A percentile compares a stretch with the other conserved stretches of the same genome.
Evolutionary conservation across 2,329 filamentous ascomycete genomes (phyloP).

Genomic region (Zasmidium citrigriseum): DNA sequence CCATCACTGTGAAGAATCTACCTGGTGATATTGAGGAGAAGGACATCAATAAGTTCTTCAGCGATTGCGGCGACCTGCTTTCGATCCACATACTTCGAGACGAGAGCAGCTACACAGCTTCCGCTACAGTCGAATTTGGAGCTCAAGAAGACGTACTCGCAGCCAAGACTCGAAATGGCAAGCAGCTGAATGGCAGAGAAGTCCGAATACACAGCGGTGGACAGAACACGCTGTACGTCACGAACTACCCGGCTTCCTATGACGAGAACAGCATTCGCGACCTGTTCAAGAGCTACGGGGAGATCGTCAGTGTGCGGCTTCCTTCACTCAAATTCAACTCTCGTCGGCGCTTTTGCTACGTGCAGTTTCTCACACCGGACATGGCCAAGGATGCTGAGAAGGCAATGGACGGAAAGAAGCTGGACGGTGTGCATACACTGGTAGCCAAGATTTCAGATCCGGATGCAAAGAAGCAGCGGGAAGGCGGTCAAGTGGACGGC

Average conservation of each 20-base stretch:
- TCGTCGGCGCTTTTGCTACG: constrained; percentile 90
- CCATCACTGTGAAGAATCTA: constrained; percentile 77
- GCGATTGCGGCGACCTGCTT: constrained; percentile 83
- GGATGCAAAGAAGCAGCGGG: constrained; percentile 71
- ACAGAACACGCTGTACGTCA: constrained; percentile 80
- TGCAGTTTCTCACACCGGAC: constrained; percentile 76
- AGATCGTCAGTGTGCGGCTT: constrained; percentile 82
- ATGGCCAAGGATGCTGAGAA: constrained; percentile 69
- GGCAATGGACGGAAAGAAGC: constrained; percentile 67
- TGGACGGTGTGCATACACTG: constrained; percentile 70
- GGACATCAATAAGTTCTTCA: constrained; percentile 84
- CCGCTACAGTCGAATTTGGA: constrained; percentile 83
- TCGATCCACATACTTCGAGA: constrained; percentile 70
- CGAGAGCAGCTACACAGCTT: constrained; percentile 60
- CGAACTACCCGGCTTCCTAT: constrained; percentile 81
- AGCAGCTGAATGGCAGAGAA: constrained; percentile 71
- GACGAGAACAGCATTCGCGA: constrained; percentile 70
- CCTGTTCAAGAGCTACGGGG: constrained; percentile 72
- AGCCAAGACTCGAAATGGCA: constrained; percentile 78
- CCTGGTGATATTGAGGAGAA: constrained; percentile 69
- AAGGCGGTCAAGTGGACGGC: constrained; percentile 80
- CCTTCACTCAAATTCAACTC: constrained; percentile 89
- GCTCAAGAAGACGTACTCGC: constrained; percentile 76
- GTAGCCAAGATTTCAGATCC: constrained; percentile 85
- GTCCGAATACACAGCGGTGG: constrained; percentile 75